Percentiles rank a stretch among this genome's conserved stretches.
phyloP scores from a whole-genome alignment of 768 basidiomycete species.

The Hypsizygus marmoreus region DNA sequence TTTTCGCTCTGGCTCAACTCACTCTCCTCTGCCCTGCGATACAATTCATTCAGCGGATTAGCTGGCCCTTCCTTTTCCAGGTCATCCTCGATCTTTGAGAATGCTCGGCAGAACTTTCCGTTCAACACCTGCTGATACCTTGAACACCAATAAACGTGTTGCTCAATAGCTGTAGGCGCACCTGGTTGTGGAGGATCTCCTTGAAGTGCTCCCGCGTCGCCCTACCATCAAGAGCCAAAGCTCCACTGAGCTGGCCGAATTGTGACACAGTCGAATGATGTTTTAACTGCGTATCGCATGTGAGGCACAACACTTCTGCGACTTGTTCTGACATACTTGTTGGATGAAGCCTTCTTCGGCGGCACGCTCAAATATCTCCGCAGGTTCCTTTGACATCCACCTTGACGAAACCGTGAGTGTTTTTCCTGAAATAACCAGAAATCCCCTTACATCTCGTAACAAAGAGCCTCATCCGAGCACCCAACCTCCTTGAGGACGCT shows the following conservation, averaged over 20 bases:
- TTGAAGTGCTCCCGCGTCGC: slow-evolving; percentile 53
- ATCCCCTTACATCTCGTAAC: slow-evolving; percentile 59
- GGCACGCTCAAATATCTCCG: slow-evolving; percentile 67
- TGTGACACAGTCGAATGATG: slow-evolving; percentile 64
- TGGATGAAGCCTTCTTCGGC: slow-evolving; percentile 66
- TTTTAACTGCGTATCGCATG: slow-evolving; percentile 44
- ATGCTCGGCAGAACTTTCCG: slow-evolving; percentile 57
- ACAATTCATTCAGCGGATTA: slow-evolving; percentile 59
- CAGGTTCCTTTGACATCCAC: slow-evolving; percentile 77
- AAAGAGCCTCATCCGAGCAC: slow-evolving; percentile 66
- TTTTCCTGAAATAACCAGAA: neutral
- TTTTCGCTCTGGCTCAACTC: slow-evolving; percentile 63
- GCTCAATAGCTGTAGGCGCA: slow-evolving; percentile 16
- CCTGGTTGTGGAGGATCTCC: slow-evolving; percentile 60
- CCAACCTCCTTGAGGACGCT: slow-evolving; percentile 63
- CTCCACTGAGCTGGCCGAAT: slow-evolving; percentile 61
- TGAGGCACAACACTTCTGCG: slow-evolving; percentile 5
- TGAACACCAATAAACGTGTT: neutral
- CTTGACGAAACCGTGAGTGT: slow-evolving; percentile 20
- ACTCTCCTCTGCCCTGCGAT: slow-evolving; percentile 48
- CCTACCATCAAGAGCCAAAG: slow-evolving; percentile 56
- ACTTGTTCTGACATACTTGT: slow-evolving; percentile 37
- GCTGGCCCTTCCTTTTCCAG: slow-evolving; percentile 54
- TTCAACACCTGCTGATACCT: slow-evolving; percentile 46
- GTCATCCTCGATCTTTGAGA: slow-evolving; percentile 55